Percentiles rank a stretch among this genome's conserved stretches.
Evolutionary conservation across 108 stramenopile species (phyloP).

Genomic region (Nitzschia sp.): DNA sequence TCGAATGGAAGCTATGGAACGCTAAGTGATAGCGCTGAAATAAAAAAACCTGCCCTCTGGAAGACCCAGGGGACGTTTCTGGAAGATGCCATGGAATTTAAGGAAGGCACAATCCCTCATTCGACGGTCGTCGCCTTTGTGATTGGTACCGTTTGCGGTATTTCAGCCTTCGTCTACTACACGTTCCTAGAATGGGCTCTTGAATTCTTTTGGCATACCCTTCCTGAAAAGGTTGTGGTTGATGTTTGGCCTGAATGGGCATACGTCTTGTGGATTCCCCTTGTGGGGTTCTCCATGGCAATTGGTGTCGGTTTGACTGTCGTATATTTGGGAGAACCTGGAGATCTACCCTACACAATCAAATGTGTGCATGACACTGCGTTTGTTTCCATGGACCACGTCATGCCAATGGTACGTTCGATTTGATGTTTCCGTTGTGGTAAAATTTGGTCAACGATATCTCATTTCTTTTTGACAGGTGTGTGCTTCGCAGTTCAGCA

Average conservation of each 20-base stretch:
- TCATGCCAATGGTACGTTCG: slow-evolving; percentile 52
- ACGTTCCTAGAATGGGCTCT: slow-evolving; percentile 40
- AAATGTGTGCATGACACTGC: slow-evolving; percentile 61
- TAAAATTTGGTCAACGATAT: too few species aligned
- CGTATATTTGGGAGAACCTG: slow-evolving; percentile 57
- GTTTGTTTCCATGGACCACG: slow-evolving; percentile 55
- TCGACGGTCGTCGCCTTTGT: slow-evolving; percentile 45
- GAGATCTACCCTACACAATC: slow-evolving; percentile 65
- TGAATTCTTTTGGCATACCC: slow-evolving; percentile 45
- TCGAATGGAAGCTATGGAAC: slow-evolving; percentile 5
- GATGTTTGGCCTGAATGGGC: slow-evolving; percentile 38
- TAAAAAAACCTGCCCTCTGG: background rate
- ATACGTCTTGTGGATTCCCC: slow-evolving; percentile 57
- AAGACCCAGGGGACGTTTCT: slow-evolving; percentile 32
- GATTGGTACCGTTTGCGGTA: slow-evolving; percentile 59
- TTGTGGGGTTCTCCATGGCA: slow-evolving; percentile 46
- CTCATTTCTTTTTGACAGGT: background rate
- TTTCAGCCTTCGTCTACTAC: slow-evolving; percentile 59
- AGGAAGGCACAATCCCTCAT: slow-evolving; percentile 61
- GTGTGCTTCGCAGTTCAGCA: slow-evolving; percentile 5
- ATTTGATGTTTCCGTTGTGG: background rate
- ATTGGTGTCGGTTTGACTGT: slow-evolving; percentile 49
- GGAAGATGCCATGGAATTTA: slow-evolving; percentile 46
- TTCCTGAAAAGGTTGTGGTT: slow-evolving; percentile 45
- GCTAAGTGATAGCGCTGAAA: background rate